Evolutionary conservation across 352 stramenopile genomes (phyloP).

Genomic region (Globisporangium camurandrum): DNA sequence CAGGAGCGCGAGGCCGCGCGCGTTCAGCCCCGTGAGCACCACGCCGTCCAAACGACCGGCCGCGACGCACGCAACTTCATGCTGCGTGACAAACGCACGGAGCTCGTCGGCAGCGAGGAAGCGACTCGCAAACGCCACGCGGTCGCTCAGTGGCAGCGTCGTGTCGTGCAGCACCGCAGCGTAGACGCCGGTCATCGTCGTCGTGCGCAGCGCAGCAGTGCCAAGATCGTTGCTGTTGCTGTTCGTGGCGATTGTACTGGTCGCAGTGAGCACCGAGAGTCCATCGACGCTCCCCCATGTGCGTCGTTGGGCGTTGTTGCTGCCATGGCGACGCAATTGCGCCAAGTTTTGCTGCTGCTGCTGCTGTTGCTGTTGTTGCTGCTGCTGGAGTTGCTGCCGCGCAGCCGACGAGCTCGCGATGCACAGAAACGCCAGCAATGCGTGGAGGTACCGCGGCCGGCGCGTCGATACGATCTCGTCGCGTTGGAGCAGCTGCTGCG

Average conservation of each 20-base stretch:
- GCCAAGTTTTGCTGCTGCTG: neutral
- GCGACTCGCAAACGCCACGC: constrained; percentile 88
- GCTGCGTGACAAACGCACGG: constrained; percentile 66
- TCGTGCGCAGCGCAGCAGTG: neutral
- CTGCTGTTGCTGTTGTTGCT: constrained; percentile 20
- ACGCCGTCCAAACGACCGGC: constrained; percentile 87
- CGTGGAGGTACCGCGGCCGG: constrained; percentile 75
- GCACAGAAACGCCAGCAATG: constrained; percentile 70
- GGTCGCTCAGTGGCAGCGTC: constrained; percentile 82
- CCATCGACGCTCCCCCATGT: constrained; percentile 63
- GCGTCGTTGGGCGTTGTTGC: constrained; percentile 19
- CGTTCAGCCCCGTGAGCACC: constrained; percentile 83
- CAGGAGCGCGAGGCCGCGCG: constrained; percentile 78
- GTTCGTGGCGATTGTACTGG: neutral
- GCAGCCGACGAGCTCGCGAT: constrained; percentile 26
- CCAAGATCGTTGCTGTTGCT: neutral
- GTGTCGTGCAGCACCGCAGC: constrained; percentile 81
- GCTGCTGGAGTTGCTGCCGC: constrained; percentile 23
- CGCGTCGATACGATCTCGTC: constrained; percentile 57
- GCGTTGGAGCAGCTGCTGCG: constrained; percentile 65
- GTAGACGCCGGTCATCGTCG: constrained; percentile 36
- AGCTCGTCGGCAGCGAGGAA: constrained; percentile 86
- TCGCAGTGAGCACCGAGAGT: constrained; percentile 22
- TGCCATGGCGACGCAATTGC: neutral
- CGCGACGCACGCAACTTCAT: constrained; percentile 74